These are phyloP conservation scores for Blakeslea trispora DNA, from an alignment of 371 early-diverging fungal genomes.

Conservation along the genomic window DNA sequence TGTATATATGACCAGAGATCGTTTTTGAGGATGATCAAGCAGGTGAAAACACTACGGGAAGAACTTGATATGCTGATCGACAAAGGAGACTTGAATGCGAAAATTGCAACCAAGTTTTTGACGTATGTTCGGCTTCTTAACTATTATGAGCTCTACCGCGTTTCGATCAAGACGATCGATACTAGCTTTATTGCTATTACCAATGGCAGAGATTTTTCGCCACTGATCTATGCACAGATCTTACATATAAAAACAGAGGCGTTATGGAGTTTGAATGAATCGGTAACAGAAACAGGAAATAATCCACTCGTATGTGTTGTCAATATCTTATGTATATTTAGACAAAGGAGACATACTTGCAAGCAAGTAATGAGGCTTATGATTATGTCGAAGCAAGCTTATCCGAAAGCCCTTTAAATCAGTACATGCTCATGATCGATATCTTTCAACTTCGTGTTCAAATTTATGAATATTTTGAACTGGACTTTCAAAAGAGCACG, in stretches of 20 bases:
- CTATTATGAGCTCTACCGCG: constrained; percentile 3
- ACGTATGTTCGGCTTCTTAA: constrained; percentile 1
- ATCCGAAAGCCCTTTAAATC: constrained; percentile 1
- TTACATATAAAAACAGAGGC: constrained; percentile 7
- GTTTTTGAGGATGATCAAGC: neutral
- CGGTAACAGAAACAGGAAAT: too few species aligned
- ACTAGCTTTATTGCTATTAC: neutral
- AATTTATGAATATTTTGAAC: constrained; percentile 7
- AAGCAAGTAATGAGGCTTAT: constrained; percentile 9
- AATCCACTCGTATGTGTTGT: too few species aligned
- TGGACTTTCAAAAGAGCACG: constrained; percentile 1
- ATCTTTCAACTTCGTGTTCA: constrained; percentile 5
- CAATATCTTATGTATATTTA: too few species aligned
- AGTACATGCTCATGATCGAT: neutral
- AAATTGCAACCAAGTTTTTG: constrained; percentile 3
- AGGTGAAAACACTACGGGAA: neutral
- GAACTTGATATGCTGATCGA: neutral
- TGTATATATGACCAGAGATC: too few species aligned
- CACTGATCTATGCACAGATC: constrained; percentile 4
- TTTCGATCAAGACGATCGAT: constrained; percentile 5
- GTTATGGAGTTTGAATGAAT: constrained; percentile 14
- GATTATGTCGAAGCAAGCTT: constrained; percentile 11
- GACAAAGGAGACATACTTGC: constrained; percentile 8
- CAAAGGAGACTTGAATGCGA: neutral
- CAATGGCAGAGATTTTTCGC: constrained; percentile 3